Conservation (phyloP, 2,329 filamentous ascomycete genomes). For the Aureobasidium sp. region DNA sequence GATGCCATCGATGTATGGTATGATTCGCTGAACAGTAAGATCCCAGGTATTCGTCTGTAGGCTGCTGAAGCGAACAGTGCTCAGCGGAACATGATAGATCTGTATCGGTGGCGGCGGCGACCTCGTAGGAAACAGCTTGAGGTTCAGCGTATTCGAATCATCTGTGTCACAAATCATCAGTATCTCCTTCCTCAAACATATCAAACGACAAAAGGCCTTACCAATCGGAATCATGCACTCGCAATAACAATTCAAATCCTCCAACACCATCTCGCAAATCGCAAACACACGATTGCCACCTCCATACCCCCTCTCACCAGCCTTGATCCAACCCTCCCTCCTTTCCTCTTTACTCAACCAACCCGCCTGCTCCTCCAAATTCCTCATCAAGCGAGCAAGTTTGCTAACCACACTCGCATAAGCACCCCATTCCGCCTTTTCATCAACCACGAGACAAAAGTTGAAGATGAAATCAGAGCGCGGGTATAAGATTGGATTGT, state of each 20-base stretch:
- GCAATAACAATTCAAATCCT: conserved; percentile 93
- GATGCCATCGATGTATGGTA: conserved; percentile 83
- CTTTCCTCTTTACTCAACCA: conserved; percentile 63
- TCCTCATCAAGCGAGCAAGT: conserved; percentile 75
- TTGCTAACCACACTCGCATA: conserved; percentile 67
- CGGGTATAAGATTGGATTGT: conserved; percentile 58
- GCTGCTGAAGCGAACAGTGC: conserved; percentile 45
- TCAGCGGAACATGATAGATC: conserved; percentile 84
- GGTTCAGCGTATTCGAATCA: conserved; percentile 88
- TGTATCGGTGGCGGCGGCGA: conserved; percentile 68
- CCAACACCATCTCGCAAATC: conserved; percentile 78
- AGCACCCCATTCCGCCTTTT: conserved; percentile 56
- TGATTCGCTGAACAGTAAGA: conserved; percentile 69
- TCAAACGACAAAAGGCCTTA: conserved; percentile 34
- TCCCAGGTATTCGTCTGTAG: conserved; percentile 65
- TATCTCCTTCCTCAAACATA: background rate
- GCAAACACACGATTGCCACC: conserved; percentile 47
- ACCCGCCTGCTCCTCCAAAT: conserved; percentile 84
- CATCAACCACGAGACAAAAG: conserved; percentile 76
- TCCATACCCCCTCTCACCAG: conserved; percentile 26
- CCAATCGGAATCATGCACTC: conserved; percentile 98
- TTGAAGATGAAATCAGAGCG: conserved; percentile 99
- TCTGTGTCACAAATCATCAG: conserved; percentile 48
- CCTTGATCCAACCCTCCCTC: conserved; percentile 23
- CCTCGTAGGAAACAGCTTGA: conserved; percentile 88